Conservation (phyloP, 345 rosid genomes). For the Reutealis trisperma region DNA sequence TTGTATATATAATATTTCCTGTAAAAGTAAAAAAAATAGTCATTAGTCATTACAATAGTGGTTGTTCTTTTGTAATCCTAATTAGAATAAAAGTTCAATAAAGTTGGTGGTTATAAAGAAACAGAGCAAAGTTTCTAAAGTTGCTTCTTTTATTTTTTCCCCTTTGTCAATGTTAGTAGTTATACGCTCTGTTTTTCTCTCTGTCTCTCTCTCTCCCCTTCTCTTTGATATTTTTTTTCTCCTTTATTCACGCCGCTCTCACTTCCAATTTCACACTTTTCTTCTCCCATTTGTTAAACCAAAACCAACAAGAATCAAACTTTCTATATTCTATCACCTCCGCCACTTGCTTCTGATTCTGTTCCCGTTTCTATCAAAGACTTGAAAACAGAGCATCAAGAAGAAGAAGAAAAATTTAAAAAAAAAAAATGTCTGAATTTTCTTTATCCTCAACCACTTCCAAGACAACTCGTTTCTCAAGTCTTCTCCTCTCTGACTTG, state of each 20-base stretch:
- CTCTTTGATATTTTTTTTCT: constrained; percentile 11
- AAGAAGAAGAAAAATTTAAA: not conserved
- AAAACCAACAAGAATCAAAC: constrained; percentile 21
- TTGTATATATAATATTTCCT: too few species aligned
- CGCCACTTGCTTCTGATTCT: not conserved
- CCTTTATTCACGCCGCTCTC: constrained; percentile 68
- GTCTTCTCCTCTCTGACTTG: constrained; percentile 50
- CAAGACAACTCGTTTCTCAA: constrained; percentile 44
- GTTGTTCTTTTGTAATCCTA: not conserved
- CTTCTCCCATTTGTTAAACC: constrained; percentile 18
- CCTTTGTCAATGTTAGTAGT: constrained; percentile 16
- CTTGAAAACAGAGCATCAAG: not conserved
- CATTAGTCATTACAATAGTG: not conserved
- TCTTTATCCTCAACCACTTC: constrained; percentile 30
- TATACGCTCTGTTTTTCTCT: too few species aligned
- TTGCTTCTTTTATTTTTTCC: constrained; percentile 17
- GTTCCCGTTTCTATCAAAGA: not conserved
- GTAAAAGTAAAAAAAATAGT: not conserved
- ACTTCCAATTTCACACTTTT: constrained; percentile 29
- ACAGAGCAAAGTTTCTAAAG: constrained; percentile 49
- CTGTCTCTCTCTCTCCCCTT: constrained; percentile 17
- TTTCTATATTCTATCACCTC: constrained; percentile 18
- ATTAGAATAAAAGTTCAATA: constrained; percentile 1
- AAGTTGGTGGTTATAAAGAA: constrained; percentile 45
- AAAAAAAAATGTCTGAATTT: constrained; percentile 55